Base-by-base conservation (phyloP, 306 rosid species). In the Morella rubra region DNA sequence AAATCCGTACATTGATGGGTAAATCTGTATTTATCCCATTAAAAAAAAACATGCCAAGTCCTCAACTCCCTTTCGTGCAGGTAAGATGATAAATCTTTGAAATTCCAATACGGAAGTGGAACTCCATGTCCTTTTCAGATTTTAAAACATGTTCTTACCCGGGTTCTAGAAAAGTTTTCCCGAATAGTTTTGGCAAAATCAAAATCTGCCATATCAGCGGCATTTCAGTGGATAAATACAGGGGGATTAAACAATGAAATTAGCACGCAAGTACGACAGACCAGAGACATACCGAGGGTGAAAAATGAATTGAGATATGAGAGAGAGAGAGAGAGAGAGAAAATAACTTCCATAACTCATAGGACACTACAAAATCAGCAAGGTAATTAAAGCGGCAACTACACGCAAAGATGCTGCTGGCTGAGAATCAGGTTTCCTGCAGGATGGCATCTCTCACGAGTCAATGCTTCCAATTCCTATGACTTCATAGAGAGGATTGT, bases 401-500 rank as follows among this genome's bases (percentile, higher is more conserved):
- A 46, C 47, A 7, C 8, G 46, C 12, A 65, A 16, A 65, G 16
- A 41, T 65, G 47, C 66, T 60, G 42, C 24, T 65, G 46, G 49
- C 71, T 65, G 14, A 44, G 13, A 15, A 65, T 16, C 46, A 65
- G 50, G 46, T 18, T 41, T 16, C 19, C 13, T 41, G 14, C 46
- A 71, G 32, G 4, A 49, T 46, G 7, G 49, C 59, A 61, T 69
- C 55, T 24, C 24, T 41, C 52, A 51, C 14, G 69, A 59, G 41
- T 72, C 71, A 11, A 80, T 59, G 47, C 59, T 41, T 83, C 70
- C 58, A 27, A 66, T 20, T 72, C 44, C 82, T 81, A 78, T 10
- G 81, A 85, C 71, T 83, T 79, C 72, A 75, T 67, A 46, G 91
- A 86, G 84, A 93, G 32, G 46, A 83, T 79, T 58, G 91, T 81